Evolutionary conservation across 495 filamentous ascomycete genomes (phyloP).

Genomic region (Aspergillus coremiiformis): DNA sequence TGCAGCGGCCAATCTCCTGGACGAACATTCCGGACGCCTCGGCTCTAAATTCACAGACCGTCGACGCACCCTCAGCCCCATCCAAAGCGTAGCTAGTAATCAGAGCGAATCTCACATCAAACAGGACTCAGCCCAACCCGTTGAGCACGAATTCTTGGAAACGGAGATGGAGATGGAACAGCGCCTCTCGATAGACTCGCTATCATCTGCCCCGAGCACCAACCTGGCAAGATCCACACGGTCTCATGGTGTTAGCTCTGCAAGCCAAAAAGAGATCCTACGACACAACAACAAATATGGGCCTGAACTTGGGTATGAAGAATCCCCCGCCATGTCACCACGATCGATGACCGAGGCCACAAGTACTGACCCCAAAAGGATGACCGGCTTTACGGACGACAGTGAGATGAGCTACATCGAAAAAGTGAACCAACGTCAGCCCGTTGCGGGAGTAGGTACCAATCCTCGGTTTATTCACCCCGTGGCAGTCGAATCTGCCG

Average conservation of each 20-base stretch:
- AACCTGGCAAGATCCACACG: slow-evolving; percentile 46
- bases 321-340: slow-evolving; percentile 22
- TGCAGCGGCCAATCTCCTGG: slow-evolving; percentile 38
- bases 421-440: slow-evolving; percentile 54
- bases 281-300: slow-evolving; percentile 31
- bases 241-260: slow-evolving; percentile 44
- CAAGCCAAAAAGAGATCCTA: slow-evolving; percentile 39
- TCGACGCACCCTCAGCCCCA: slow-evolving; percentile 67
- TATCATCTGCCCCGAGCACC: slow-evolving; percentile 49
- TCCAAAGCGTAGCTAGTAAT: slow-evolving; percentile 81
- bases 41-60: slow-evolving; percentile 47
- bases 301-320: slow-evolving; percentile 36
- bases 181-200: slow-evolving; percentile 43
- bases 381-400: slow-evolving; percentile 59
- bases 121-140: slow-evolving; percentile 10
- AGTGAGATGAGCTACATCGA: slow-evolving; percentile 57
- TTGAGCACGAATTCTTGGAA: slow-evolving; percentile 13
- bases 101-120: slow-evolving; percentile 33
- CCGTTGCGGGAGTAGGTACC: slow-evolving; percentile 55
- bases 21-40: slow-evolving; percentile 31
- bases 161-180: slow-evolving; percentile 30
- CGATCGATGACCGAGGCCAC: slow-evolving; percentile 34
- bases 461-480: slow-evolving; percentile 72
- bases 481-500: slow-evolving; percentile 72
- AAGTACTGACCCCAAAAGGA: slow-evolving; percentile 47